Base-by-base conservation (phyloP, 1,284 basidiomycete species). In the Neolentinus lepideus region DNA sequence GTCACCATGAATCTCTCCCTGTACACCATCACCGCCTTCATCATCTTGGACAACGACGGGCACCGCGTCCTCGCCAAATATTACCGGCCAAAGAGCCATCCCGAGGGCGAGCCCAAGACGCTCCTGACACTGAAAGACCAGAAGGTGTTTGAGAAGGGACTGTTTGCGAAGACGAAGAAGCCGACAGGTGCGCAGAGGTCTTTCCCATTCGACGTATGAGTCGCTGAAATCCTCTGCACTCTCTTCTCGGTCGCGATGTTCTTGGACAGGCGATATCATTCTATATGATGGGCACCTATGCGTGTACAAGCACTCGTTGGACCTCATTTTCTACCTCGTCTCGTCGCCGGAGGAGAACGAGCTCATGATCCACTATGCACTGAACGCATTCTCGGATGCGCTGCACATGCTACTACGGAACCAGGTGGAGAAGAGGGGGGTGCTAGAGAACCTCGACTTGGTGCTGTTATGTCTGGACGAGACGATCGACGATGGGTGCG, bases 401-500 rank as follows among this genome's bases (percentile, higher is more conserved):
- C 76, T 95, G 19, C 83, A 85, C 25, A 77, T 97, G 64, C 77
- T 99, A 29, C 79, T 99, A 27, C 82, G 94, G 45, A 92, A 94
- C 67, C 89, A 95, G 66, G 84, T 99, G 25, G 97, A 99, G 78
- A 99, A 98, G 77, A 81, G 95, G 12, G 91, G 89, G 16, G 86
- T 99, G 47, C 75, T 99, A 55, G 97, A 99, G 75, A 98, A 95
- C 71, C 73, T 99, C 54, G 97, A 99, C 72, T 67, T 99, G 59
- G 92, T 98, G 3, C 75, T 98, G 53, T 75, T 99, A 16, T 96
- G 94, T 59, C 75, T 98, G 50, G 97, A 99, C 73, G 97, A 99
- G 76, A 95, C 94, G 4, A 85, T 99, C 54, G 97, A 99, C 71
- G 94, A 99, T 67, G 96, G 95, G 95, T 97, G 68, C 66, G 88